Evolutionary conservation across 139 green algal genomes (phyloP).

Genomic region (Chlamydomonas schloesseri): DNA sequence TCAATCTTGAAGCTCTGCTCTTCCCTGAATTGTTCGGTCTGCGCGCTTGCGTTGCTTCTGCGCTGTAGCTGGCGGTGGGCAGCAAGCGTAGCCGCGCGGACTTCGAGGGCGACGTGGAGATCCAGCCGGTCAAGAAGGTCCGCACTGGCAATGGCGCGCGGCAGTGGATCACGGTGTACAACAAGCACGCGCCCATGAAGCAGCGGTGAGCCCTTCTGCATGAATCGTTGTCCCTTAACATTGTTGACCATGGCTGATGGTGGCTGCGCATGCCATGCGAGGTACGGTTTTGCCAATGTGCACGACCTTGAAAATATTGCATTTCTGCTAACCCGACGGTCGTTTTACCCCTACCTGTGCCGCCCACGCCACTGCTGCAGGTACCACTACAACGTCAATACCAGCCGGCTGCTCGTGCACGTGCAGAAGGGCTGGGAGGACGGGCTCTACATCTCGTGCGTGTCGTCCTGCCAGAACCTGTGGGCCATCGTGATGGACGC

Average conservation of each 20-base stretch:
- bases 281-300: no score
- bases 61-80: slow-evolving; percentile 76
- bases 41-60: no score
- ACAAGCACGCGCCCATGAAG: slow-evolving; percentile 98
- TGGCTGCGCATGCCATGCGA: no score
- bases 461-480: slow-evolving; percentile 96
- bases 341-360: no score
- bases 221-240: no score
- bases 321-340: no score
- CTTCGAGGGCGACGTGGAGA: slow-evolving; percentile 72
- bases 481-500: slow-evolving; percentile 91
- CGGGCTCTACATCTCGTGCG: slow-evolving; percentile 94
- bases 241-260: no score
- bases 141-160: slow-evolving; percentile 94
- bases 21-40: no score
- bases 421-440: slow-evolving; percentile 70
- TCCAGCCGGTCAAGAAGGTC: slow-evolving; percentile 90
- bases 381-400: slow-evolving; percentile 99
- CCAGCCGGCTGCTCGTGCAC: slow-evolving; percentile 93
- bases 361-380: no score
- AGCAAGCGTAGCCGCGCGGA: slow-evolving; percentile 85
- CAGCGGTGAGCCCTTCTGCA: slow-evolving; percentile 88
- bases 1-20: no score
- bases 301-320: no score
- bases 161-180: slow-evolving; percentile 99